Evolutionary conservation across 805 yeast genomes (phyloP), one percentile per base, ranked within the genome.

Genomic region (Metschnikowia reukaufii): DNA sequence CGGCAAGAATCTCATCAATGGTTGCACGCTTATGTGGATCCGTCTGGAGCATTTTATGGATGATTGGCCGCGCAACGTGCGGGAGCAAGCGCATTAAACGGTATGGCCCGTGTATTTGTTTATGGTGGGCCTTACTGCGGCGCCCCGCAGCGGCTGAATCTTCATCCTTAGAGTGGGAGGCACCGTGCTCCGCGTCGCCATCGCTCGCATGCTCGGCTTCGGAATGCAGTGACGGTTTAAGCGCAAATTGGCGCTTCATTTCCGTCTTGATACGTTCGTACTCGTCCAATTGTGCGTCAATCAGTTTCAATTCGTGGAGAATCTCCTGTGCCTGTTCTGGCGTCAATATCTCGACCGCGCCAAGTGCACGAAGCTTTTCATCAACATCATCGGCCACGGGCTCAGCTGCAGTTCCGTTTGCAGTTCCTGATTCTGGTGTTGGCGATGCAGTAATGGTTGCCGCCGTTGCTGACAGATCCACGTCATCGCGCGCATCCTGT

Each of bases 71-170:
- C 13, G 94, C 72, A 6, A 92, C 90, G 63, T 87, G 96, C 4
- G 96, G 96, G 31, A 87, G 67, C 42, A 87, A 68, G 66, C 96
- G 78, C 84, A 87, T 80, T 54, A 87, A 69, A 61, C 96, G 73
- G 66, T 87, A 87, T 9, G 94, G 92, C 6, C 96, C 96, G 58
- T 86, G 90, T 19, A 86, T 81, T 51, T 82, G 83, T 55, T 79
- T 80, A 56, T 72, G 76, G 25, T 57, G 55, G n/a, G 65, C 38
- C 30, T 70, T 56, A 53, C 75, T 72, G 50, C 69, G 69, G 42
- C 61, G n/a, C n/a, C n/a, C n/a, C n/a, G n/a, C 55, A 10, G 36
- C 51, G 27, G 23, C 29, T 21, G 27, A 23, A 12, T 42, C 34
- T 4, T 34, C 43, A 7, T 48, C 50, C 9, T 44, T 45, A 7